Base-by-base conservation (phyloP, 2,329 filamentous ascomycete genomes). In the Colletotrichum lupini region DNA sequence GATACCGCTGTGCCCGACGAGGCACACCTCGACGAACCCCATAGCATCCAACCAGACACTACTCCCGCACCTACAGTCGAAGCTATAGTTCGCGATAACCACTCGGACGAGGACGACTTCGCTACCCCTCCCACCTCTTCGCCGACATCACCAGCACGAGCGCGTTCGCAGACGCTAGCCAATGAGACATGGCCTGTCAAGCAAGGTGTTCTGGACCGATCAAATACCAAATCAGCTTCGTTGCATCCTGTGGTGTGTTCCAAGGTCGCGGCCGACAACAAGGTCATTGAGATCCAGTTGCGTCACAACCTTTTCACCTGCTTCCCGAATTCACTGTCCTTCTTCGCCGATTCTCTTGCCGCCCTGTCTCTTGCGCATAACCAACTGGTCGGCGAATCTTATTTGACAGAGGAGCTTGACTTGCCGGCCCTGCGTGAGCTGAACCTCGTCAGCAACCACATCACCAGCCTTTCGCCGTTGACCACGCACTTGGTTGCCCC, bases 301-400 rank as follows among this genome's bases (percentile, higher is more conserved):
- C 92, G 95, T 67, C 92, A 94, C 79, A 98, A 98, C 80, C 86
- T 90, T 1, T 90, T 98, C 68, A 88, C 89, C 0, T 83, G 83
- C 5, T 89, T 98, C 3, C 95, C 96, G 0, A 85, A 88, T 30
- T 90, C 92, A 0, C 86, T 98, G 14, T 90, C 88, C 22, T 91
- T 93, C 77, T 92, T 97, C 74, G 90, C 92, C 2, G 86, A 90
- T 16, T 92, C 91, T 2, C 83, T 98, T 52, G 92, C 91, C 0
- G 89, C 91, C 0, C 87, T 98, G 19, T 94, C 93, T 61, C 81
- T 98, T 28, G 90, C 94, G 2, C 89, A 94, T 78, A 97, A 97
- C 80, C 89, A 93, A 67, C 84, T 96, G 28, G 85, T 88, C 4
- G 89, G 89, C 24, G 88, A 91, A 75, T 83, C 86, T 0, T 95